Percentiles rank a stretch among this genome's conserved stretches.
Conservation (phyloP, 345 rosid genomes). For the Laguncularia racemosa region DNA sequence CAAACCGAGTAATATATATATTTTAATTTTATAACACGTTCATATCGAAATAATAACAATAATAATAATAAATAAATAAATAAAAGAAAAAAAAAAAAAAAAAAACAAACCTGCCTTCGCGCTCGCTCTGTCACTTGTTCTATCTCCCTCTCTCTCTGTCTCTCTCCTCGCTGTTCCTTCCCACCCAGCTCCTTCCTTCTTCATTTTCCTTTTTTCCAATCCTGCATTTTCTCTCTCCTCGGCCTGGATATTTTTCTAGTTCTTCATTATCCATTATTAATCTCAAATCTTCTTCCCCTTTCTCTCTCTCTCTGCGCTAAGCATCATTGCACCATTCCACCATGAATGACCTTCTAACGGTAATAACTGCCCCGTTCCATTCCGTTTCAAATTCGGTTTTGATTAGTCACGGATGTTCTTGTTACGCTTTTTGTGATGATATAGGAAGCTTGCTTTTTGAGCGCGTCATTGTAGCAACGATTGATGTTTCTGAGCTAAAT, state of each 20-base stretch:
- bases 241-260: background rate
- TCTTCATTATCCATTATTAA: background rate
- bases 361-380: constrained; percentile 14
- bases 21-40: too few species aligned
- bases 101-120: background rate
- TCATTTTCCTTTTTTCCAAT: background rate
- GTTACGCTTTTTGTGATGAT: background rate
- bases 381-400: background rate
- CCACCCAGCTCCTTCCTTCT: background rate
- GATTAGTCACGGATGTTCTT: background rate
- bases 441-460: background rate
- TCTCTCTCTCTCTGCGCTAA: constrained; percentile 14
- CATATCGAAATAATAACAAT: too few species aligned
- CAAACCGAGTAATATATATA: too few species aligned
- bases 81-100: too few species aligned
- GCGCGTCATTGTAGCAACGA: too few species aligned
- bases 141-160: background rate
- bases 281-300: constrained; percentile 5
- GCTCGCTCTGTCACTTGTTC: constrained; percentile 7
- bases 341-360: constrained; percentile 86
- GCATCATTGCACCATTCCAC: constrained; percentile 20
- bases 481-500: too few species aligned
- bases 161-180: constrained; percentile 8
- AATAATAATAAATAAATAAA: too few species aligned
- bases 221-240: background rate